A percentile compares a stretch with the other conserved stretches of the same genome.
phyloP scores from a whole-genome alignment of 2,329 filamentous ascomycete genomes.

The Colletotrichum abscissum region DNA sequence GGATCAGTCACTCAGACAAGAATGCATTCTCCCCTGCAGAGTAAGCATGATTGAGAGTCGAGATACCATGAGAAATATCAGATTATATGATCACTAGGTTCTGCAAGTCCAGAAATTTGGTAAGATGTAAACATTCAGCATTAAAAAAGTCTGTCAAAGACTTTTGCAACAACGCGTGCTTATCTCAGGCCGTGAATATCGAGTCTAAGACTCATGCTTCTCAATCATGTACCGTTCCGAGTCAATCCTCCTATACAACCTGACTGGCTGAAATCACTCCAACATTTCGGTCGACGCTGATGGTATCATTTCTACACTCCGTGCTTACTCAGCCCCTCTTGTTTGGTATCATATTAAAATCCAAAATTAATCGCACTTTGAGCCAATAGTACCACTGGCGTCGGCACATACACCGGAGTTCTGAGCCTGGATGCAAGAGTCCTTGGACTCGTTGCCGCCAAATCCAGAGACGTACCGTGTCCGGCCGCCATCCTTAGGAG shows the following conservation, averaged over 20 bases:
- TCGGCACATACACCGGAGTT: background rate
- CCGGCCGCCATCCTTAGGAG: background rate
- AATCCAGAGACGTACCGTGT: background rate
- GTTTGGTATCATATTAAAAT: background rate
- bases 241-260: background rate
- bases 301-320: background rate
- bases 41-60: too few relatives aligned
- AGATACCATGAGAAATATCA: background rate
- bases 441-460: slow-evolving; percentile 14
- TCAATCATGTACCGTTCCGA: background rate
- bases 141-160: background rate
- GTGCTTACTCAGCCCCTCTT: background rate
- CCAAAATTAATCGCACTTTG: background rate
- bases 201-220: background rate
- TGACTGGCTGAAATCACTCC: background rate
- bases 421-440: background rate
- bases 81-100: background rate
- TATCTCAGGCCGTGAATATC: background rate
- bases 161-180: background rate
- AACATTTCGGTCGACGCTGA: background rate
- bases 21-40: too few relatives aligned
- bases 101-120: background rate
- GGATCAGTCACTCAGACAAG: too few relatives aligned
- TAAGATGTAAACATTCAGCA: background rate
- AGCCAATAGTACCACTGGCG: background rate